Evolutionary conservation across 2,329 filamentous ascomycete genomes (phyloP), one percentile per base, ranked within the genome.

Genomic region (Acrocalymma vagum): DNA sequence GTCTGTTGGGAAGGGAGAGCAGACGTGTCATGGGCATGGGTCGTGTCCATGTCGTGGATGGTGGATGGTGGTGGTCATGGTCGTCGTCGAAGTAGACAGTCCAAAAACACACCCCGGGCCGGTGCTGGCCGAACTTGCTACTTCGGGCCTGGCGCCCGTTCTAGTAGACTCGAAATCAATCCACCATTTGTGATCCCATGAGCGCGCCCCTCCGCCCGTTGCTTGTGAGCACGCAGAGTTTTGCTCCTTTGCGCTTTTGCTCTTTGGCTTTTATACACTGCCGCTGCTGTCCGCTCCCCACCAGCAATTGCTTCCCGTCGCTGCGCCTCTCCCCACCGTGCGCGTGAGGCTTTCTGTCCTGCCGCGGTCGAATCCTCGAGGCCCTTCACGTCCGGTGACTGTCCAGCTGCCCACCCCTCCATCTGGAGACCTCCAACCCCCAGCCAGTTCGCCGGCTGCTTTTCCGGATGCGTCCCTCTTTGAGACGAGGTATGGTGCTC

Each of bases 391-490:
- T 42, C n/a, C n/a, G n/a, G 30, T 35, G 28, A 23, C 21, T 20
- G 26, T 17, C 15, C 5, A 6, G 29, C 11, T 20, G 17, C 23
- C n/a, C 27, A 29, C 22, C n/a, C 21, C 6, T 29, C 10, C 38
- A 41, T 50, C 53, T 31, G 32, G 42, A 51, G 50, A 49, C 50
- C 42, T 26, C 20, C 21, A 43, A 43, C 42, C 43, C 44, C 47
- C 52, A 48, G 41, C n/a, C n/a, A n/a, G n/a, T n/a, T 59, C 48
- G 48, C 42, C 41, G 38, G 38, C 42, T 45, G 38, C 27, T 30
- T 29, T 34, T 55, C 63, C 62, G 62, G 42, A 65, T 67, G 63
- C 60, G 56, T 62, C 56, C 42, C 32, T 58, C 42, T 28, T 44
- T 36, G 31, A 44, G 33, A 45, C 57, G 45, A 62, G 62, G 59